Evolutionary conservation across 495 filamentous ascomycete genomes (phyloP).

Genomic region (Aspergillus cristatus): DNA sequence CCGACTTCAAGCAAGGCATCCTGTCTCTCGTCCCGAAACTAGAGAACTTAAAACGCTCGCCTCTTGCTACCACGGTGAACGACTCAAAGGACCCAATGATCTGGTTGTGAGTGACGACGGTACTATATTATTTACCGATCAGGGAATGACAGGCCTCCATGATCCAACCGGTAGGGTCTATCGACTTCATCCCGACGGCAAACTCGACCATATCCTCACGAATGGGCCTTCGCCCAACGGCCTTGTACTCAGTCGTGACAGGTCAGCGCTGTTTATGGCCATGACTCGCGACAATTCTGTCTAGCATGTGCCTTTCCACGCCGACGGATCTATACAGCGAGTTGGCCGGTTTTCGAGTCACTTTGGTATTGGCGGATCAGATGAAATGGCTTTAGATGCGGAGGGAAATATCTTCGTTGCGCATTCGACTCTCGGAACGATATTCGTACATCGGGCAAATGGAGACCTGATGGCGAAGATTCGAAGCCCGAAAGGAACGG

Average conservation of each 20-base stretch:
- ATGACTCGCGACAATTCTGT: slow-evolving; percentile 2
- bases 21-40: not conserved
- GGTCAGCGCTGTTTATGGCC: slow-evolving; percentile 1
- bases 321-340: slow-evolving; percentile 2
- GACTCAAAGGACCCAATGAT: slow-evolving; percentile 7
- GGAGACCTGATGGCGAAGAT: slow-evolving; percentile 2
- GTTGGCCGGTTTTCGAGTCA: slow-evolving; percentile 6
- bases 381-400: slow-evolving; percentile 4
- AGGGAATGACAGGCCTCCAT: slow-evolving; percentile 3
- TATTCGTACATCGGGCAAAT: slow-evolving; percentile 5
- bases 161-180: slow-evolving; percentile 1
- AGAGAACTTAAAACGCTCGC: not conserved
- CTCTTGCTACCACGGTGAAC: slow-evolving; percentile 6
- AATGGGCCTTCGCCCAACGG: slow-evolving; percentile 3
- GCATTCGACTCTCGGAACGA: slow-evolving; percentile 5
- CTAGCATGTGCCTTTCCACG: slow-evolving; percentile 1
- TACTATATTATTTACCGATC: slow-evolving; percentile 5
- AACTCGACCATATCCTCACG: not conserved
- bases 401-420: slow-evolving; percentile 5
- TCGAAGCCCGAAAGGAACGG: not conserved
- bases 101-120: slow-evolving; percentile 1
- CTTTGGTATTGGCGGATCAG: slow-evolving; percentile 5
- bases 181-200: not conserved
- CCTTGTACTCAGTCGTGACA: not conserved
- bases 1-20: slow-evolving; percentile 8